These are phyloP conservation scores for Aureobasidium lini DNA, from an alignment of 2,329 filamentous ascomycete species.

Conservation along the genomic window DNA sequence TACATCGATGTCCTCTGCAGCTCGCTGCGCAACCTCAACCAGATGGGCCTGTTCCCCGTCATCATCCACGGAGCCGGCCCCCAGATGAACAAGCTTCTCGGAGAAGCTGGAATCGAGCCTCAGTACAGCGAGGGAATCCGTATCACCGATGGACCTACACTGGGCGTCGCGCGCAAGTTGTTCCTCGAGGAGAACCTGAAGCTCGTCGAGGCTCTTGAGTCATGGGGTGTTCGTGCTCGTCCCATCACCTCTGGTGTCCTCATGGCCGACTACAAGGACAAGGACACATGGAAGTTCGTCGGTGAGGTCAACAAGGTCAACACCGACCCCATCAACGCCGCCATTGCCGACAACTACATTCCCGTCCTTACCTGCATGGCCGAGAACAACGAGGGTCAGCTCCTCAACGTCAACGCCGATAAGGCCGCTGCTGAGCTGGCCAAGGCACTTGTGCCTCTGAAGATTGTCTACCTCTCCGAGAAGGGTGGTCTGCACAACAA, in stretches of 20 bases:
- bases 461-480: constrained; percentile 97
- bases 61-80: constrained; percentile 93
- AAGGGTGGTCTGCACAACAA: constrained; percentile 95
- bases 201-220: constrained; percentile 81
- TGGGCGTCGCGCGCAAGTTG: constrained; percentile 81
- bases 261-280: constrained; percentile 87
- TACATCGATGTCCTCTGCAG: constrained; percentile 86
- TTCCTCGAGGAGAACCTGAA: constrained; percentile 95
- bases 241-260: constrained; percentile 88
- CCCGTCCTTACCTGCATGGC: constrained; percentile 96
- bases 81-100: constrained; percentile 85
- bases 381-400: constrained; percentile 81
- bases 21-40: constrained; percentile 83
- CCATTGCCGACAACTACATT: constrained; percentile 83
- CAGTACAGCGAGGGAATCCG: constrained; percentile 95
- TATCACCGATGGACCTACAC: constrained; percentile 90
- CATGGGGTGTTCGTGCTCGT: constrained; percentile 79
- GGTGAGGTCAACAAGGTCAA: constrained; percentile 93
- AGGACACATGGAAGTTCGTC: constrained; percentile 91
- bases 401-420: constrained; percentile 96
- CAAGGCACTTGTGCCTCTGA: constrained; percentile 79
- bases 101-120: constrained; percentile 86
- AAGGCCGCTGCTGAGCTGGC: constrained; percentile 92
- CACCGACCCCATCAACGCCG: constrained; percentile 80
- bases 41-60: constrained; percentile 89